These are phyloP conservation scores for Lepiota venenata DNA, from an alignment of 768 basidiomycete genomes.

Conservation along the genomic window DNA sequence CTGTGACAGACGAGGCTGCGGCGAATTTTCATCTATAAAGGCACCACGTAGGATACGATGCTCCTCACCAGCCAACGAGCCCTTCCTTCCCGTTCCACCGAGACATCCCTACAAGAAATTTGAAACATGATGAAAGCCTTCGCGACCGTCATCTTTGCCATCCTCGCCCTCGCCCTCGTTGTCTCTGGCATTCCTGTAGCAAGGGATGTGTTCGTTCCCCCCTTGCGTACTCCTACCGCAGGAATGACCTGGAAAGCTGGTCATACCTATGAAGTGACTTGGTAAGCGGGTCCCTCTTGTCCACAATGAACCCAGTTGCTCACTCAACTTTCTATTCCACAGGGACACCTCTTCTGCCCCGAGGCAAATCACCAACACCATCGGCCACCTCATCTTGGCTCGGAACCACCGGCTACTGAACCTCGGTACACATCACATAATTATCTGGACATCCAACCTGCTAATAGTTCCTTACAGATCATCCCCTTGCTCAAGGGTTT, in stretches of 20 bases:
- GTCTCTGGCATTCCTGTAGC: constrained; percentile 23
- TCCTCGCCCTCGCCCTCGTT: constrained; percentile 23
- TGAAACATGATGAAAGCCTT: constrained; percentile 10
- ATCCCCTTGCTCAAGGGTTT: constrained; percentile 37
- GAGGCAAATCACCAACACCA: constrained; percentile 37
- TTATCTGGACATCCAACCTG: not conserved
- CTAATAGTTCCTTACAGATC: constrained; percentile 17
- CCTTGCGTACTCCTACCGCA: constrained; percentile 22
- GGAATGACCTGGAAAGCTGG: constrained; percentile 28
- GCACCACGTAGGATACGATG: not conserved
- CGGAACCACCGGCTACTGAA: constrained; percentile 25
- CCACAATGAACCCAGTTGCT: not conserved
- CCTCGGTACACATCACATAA: constrained; percentile 23
- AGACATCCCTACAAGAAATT: not conserved
- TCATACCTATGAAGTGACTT: constrained; percentile 25
- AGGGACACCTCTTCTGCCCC: constrained; percentile 41
- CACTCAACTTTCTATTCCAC: not conserved
- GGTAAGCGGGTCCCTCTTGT: constrained; percentile 19
- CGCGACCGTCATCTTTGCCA: constrained; percentile 19
- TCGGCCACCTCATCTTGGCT: constrained; percentile 36
- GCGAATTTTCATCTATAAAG: constrained; percentile 5
- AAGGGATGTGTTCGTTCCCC: constrained; percentile 31
- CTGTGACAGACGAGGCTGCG: constrained; percentile 5
- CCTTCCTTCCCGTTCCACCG: not conserved
- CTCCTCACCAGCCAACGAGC: constrained; percentile 9